Conservation (phyloP, 257 asterid species). For the Rhazya stricta region DNA sequence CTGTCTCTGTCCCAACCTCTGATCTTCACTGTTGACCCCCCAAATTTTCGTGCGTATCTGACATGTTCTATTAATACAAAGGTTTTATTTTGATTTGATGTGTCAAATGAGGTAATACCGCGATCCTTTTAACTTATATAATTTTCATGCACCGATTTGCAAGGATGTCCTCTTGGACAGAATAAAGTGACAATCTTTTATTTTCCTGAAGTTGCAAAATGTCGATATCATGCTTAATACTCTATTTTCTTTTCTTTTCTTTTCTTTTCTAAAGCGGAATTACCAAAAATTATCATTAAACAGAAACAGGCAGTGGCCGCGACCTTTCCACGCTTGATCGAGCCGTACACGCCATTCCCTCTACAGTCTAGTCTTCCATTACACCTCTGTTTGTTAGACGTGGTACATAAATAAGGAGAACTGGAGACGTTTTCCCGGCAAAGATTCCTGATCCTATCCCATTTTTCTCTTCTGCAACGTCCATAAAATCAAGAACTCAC, state of each 20-base stretch:
- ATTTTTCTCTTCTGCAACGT: not conserved
- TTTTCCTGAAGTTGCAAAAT: not conserved
- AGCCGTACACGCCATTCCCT: no score
- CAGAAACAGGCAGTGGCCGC: no score
- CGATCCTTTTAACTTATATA: no score
- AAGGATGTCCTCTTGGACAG: not conserved
- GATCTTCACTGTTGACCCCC: not conserved
- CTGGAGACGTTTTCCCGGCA: not conserved
- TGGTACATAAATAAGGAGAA: not conserved
- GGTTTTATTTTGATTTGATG: not conserved
- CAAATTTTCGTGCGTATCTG: not conserved
- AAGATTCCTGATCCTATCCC: not conserved
- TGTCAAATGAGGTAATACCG: no score
- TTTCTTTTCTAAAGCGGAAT: no score
- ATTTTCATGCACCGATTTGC: no score
- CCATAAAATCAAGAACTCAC: conserved; percentile 5
- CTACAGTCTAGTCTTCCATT: no score
- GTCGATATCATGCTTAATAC: not conserved
- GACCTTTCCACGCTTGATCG: no score
- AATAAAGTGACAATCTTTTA: not conserved
- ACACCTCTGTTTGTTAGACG: no score
- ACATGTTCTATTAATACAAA: not conserved
- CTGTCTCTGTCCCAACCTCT: not conserved
- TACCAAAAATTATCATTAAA: no score
- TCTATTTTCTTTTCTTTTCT: not conserved